Evolutionary conservation across 352 stramenopile species (phyloP).

Genomic region (Thalassiosira exigua): DNA sequence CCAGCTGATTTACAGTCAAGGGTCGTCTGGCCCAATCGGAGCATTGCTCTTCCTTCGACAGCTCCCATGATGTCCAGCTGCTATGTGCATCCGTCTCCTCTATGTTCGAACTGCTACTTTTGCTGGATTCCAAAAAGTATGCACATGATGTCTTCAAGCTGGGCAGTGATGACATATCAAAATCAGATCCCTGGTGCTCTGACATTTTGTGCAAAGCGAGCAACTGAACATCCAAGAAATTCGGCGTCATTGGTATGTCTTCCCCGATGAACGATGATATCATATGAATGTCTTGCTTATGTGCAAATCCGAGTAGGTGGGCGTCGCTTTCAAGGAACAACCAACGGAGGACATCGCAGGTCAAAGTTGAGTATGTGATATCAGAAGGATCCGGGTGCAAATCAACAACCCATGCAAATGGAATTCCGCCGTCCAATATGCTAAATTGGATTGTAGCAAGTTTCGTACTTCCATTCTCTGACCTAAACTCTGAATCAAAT

Average conservation of each 20-base stretch:
- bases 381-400: conserved; percentile 29
- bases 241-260: conserved; percentile 38
- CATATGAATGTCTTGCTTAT: conserved; percentile 44
- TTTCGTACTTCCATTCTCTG: conserved; percentile 25
- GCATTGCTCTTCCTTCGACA: conserved; percentile 59
- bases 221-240: conserved; percentile 54
- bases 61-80: conserved; percentile 24
- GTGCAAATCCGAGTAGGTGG: conserved; percentile 51
- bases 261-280: conserved; percentile 50
- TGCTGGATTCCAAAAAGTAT: conserved; percentile 31
- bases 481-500: conserved; percentile 58
- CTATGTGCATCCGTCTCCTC: not conserved
- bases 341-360: conserved; percentile 55
- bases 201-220: conserved; percentile 47
- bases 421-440: conserved; percentile 43
- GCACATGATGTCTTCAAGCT: conserved; percentile 52
- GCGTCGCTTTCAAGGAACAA: conserved; percentile 51
- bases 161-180: conserved; percentile 24
- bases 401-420: conserved; percentile 51
- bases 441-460: conserved; percentile 62
- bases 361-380: conserved; percentile 22
- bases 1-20: conserved; percentile 45
- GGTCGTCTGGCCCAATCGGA: conserved; percentile 49
- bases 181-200: conserved; percentile 8
- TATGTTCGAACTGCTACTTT: not conserved